Base-by-base conservation (phyloP, 2,329 filamentous ascomycete genomes). In the Ascochyta rabiei region DNA sequence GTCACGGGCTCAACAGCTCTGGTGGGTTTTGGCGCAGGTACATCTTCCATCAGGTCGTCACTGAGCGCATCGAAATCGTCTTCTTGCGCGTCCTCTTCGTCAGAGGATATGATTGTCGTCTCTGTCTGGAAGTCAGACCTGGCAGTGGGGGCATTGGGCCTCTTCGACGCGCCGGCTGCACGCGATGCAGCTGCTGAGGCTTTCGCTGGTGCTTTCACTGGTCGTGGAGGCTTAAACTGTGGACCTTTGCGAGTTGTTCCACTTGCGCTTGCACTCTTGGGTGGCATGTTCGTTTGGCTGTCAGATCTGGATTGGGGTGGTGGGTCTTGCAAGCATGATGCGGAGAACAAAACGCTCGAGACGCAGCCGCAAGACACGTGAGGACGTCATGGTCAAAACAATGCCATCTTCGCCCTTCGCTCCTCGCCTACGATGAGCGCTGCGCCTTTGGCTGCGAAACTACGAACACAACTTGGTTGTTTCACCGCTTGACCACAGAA, bases 141-240 rank as follows among this genome's bases (percentile, higher is more conserved):
- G 39, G 69, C 48, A 6, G 66, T 23, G 18, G 62, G 26, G 7
- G 65, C 54, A 28, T 15, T 49, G 30, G 48, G 7, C 35, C 69
- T 67, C 46, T 68, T 73, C 15, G 64, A 40, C 10, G 53, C 51
- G 40, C 45, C 57, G 23, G 61, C 43, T n/a, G 64, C 21, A 43
- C 66, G 67, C 43, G 66, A 53, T 38, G 60, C 57, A 19, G 62
- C 34, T 18, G 60, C 42, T 16, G 70, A 47, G 10, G 63, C 37
- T 44, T 69, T 61, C 7, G 65, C 53, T 12, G 66, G 26, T 24
- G 63, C 53, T 47, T 73, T 70, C 34, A 73, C 64, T 4, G 70
- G 72, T 16, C 72, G 68, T 7, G 73, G 74, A 9, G 74, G 73
- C 21, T 76, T 74, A 61, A 76, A 76, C 1, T 71, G 64, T 3